Percentiles rank a stretch among this genome's conserved stretches.
These are phyloP conservation scores for Phlebiopsis flavidoalba DNA, from an alignment of 768 basidiomycete species.

Conservation along the genomic window DNA sequence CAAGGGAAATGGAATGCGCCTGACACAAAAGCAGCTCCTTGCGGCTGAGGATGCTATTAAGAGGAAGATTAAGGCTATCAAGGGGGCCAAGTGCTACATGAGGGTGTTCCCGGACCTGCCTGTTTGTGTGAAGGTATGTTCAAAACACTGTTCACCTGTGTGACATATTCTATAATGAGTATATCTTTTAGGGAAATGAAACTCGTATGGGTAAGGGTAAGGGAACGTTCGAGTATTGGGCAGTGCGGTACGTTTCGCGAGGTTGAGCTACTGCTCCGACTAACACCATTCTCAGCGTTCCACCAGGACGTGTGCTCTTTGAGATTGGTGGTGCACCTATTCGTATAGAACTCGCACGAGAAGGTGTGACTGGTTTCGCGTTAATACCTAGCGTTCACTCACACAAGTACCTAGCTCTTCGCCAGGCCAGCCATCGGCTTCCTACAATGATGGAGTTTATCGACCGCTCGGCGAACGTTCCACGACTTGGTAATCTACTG, in stretches of 20 bases:
- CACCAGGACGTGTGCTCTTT: slow-evolving; percentile 85
- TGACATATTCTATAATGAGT: not conserved
- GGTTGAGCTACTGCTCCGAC: not conserved
- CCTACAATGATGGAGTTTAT: slow-evolving; percentile 90
- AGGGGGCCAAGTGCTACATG: slow-evolving; percentile 82
- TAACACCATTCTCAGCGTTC: slow-evolving; percentile 49
- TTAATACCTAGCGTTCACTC: not conserved
- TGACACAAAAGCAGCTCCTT: slow-evolving; percentile 87
- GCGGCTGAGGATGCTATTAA: slow-evolving; percentile 85
- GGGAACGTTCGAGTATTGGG: slow-evolving; percentile 97
- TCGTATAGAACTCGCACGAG: slow-evolving; percentile 87
- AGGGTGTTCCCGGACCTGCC: slow-evolving; percentile 96
- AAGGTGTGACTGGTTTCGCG: slow-evolving; percentile 50
- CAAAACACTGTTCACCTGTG: not conserved
- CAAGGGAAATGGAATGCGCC: slow-evolving; percentile 71
- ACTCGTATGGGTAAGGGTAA: slow-evolving; percentile 99
- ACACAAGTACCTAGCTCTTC: slow-evolving; percentile 54
- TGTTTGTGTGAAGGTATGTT: slow-evolving; percentile 90
- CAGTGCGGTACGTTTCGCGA: slow-evolving; percentile 63
- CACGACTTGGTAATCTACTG: slow-evolving; percentile 68
- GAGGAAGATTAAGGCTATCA: slow-evolving; percentile 84
- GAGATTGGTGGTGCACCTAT: slow-evolving; percentile 90
- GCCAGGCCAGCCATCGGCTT: slow-evolving; percentile 82
- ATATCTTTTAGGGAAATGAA: slow-evolving; percentile 74
- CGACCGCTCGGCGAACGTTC: slow-evolving; percentile 47